Evolutionary conservation across 1,139 yeast genomes (phyloP), one percentile per base, ranked within the genome.

Genomic region (Suhomyces anneliseae): DNA sequence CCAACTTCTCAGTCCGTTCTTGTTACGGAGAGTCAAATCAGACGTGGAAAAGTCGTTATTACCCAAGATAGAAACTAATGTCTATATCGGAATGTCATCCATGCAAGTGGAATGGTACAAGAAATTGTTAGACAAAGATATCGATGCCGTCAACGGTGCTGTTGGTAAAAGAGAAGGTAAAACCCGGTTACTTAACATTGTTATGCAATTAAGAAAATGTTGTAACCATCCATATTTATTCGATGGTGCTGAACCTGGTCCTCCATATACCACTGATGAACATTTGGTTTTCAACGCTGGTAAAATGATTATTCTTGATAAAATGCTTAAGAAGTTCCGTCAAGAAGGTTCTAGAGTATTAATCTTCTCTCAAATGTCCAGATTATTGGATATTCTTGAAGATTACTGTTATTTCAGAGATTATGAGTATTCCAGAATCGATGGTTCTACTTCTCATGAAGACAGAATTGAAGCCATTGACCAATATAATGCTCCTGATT

Each of bases 161-260:
- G 85, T 84, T 37, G 96, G 96, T 7, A 87, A 85, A 62, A 77
- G 93, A 50, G 97, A 92, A 62, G 93, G 95, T 8, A 92, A 92
- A 62, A 92, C 97, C 2, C 77, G 98, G 48, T 73, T 93, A 51
- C 73, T 93, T 45, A 93, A 93, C 60, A 90, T 93, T 58, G 97
- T 93, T 14, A 93, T 93, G 99, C 99, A 93, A 66, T 74, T 93
- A 54, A 79, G 98, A 58, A 93, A 93, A 66, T 93, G 98, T 66
- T 93, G 98, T 66, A 93, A 93, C 61, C 99, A 93, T 67, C 99
- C 99, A 0, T 93, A 93, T 65, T 72, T 93, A 43, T 93, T 93
- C 60, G 98, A 93, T 64, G 98, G 99, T 36, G 99, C 99, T 1
- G 99, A 93, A 65, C 98, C 98, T 0, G 99, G 99, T 8, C 99